Evolutionary conservation across 371 early-diverging fungal genomes (phyloP).

Genomic region (Gilbertella persicaria): DNA sequence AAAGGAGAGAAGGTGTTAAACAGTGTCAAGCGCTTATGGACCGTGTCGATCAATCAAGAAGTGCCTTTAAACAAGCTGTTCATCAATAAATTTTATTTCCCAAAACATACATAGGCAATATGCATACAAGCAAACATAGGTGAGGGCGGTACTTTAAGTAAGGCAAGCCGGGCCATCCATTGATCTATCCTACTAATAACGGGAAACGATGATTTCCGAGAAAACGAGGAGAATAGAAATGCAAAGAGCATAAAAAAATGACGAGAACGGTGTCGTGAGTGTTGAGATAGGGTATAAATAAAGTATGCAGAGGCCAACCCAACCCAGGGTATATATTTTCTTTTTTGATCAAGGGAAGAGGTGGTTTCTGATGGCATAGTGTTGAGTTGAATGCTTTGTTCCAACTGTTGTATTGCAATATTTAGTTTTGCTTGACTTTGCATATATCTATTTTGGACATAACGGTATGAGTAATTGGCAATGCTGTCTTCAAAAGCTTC

Average conservation of each 20-base stretch:
- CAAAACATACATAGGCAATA: not conserved
- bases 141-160: not conserved
- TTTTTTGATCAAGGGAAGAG: no score
- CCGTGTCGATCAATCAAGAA: constrained; percentile 19
- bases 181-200: not conserved
- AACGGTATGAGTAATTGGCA: not conserved
- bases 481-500: not conserved
- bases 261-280: no score
- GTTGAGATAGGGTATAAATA: no score
- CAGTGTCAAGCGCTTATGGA: constrained; percentile 27
- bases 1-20: constrained; percentile 27
- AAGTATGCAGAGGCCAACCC: no score
- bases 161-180: not conserved
- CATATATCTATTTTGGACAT: not conserved
- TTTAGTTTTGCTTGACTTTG: constrained; percentile 11
- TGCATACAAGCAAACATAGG: not conserved
- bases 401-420: constrained; percentile 11
- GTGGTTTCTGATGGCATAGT: not conserved
- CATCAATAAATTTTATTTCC: not conserved
- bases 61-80: constrained; percentile 7
- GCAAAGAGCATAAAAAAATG: not conserved
- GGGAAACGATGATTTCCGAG: not conserved
- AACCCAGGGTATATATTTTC: no score
- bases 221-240: not conserved
- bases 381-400: constrained; percentile 11